Percentiles rank a stretch among this genome's conserved stretches.
phyloP scores from a whole-genome alignment of 305 asterid species.

The Solanum hybrid region DNA sequence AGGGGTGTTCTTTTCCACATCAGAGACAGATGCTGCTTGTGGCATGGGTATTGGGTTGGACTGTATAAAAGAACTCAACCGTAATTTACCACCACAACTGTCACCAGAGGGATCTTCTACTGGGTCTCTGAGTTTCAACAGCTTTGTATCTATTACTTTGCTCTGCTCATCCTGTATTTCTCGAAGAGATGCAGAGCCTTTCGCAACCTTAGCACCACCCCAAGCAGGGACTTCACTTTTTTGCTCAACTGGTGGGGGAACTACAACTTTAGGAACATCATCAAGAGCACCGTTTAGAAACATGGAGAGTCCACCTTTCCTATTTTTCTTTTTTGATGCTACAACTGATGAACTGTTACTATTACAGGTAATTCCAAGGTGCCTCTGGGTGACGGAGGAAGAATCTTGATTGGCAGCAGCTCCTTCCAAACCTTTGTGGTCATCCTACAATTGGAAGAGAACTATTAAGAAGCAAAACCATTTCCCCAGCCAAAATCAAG shows the following conservation, averaged over 20 bases:
- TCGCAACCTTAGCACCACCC: slow-evolving; percentile 73
- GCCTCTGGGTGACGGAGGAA: slow-evolving; percentile 24
- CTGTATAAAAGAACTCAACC: slow-evolving; percentile 40
- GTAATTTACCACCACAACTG: slow-evolving; percentile 28
- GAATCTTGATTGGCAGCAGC: slow-evolving; percentile 26
- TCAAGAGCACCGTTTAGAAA: slow-evolving; percentile 94
- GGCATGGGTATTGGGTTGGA: slow-evolving; percentile 59
- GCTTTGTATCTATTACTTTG: slow-evolving; percentile 36
- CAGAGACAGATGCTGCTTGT: slow-evolving; percentile 32
- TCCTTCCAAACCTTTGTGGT: slow-evolving; percentile 28
- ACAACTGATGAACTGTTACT: slow-evolving; percentile 26
- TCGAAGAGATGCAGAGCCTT: slow-evolving; percentile 63
- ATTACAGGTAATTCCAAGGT: slow-evolving; percentile 17
- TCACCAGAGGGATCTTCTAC: slow-evolving; percentile 37
- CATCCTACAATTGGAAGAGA: slow-evolving; percentile 33
- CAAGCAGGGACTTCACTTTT: slow-evolving; percentile 91
- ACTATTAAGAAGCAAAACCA: not conserved
- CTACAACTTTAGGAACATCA: slow-evolving; percentile 43
- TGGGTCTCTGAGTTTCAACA: slow-evolving; percentile 21
- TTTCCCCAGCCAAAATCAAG: not conserved
- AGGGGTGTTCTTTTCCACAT: slow-evolving; percentile 72
- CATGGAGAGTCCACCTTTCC: slow-evolving; percentile 91
- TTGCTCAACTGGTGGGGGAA: slow-evolving; percentile 31
- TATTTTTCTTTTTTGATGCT: slow-evolving; percentile 68
- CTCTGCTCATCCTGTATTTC: slow-evolving; percentile 86